A percentile compares a stretch with the other conserved stretches of the same genome.
phyloP scores from a whole-genome alignment of 78 protist species.

The Dictyostelium brefeldianum region DNA sequence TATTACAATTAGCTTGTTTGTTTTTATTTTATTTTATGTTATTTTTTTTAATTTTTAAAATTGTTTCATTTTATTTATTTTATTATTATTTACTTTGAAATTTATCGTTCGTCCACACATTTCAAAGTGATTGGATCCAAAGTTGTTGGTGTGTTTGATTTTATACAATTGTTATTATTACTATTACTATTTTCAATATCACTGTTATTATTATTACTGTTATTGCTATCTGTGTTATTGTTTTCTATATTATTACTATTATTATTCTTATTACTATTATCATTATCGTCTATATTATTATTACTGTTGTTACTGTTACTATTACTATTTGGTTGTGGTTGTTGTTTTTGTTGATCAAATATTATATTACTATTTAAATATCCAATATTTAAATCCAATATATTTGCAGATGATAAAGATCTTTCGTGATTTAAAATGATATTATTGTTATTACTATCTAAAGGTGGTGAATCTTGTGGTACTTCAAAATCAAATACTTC shows the following conservation, averaged over 20 bases:
- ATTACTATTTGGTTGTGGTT: not conserved
- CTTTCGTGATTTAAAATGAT: not conserved
- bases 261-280: not conserved
- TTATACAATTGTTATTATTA: constrained; percentile 28
- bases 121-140: constrained; percentile 9
- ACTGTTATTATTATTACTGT: not conserved
- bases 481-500: constrained; percentile 54
- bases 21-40: too few relatives aligned
- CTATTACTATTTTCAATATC: not conserved
- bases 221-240: not conserved
- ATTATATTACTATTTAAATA: not conserved
- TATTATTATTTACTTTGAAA: too few relatives aligned
- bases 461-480: constrained; percentile 1
- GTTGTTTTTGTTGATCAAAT: not conserved
- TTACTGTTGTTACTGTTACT: not conserved
- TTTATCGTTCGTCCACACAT: constrained; percentile 18
- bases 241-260: not conserved
- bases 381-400: not conserved
- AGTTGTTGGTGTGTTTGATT: constrained; percentile 8
- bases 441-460: not conserved
- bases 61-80: too few relatives aligned
- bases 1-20: too few relatives aligned
- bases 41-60: too few relatives aligned
- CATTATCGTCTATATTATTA: not conserved
- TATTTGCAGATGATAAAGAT: not conserved